A percentile compares a stretch with the other conserved stretches of the same genome.
Conservation (phyloP, 257 asterid genomes). For the Fraxinus pennsylvanica region DNA sequence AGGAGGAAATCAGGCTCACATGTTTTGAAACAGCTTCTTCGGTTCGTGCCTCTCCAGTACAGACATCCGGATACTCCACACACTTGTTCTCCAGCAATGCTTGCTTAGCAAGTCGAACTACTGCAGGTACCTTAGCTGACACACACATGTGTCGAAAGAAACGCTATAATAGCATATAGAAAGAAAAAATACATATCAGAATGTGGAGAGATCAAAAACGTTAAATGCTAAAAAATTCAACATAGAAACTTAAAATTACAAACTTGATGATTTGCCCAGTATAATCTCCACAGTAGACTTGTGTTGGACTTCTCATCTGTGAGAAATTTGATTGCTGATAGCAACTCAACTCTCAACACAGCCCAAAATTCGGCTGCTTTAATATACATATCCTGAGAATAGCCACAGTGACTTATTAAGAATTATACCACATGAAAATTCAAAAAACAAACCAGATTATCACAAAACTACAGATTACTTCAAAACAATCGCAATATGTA, state of each 20-base stretch:
- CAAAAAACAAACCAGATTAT: slow-evolving; percentile 12
- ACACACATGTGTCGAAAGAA: slow-evolving; percentile 95
- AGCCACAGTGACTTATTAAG: slow-evolving; percentile 16
- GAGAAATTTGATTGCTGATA: slow-evolving; percentile 66
- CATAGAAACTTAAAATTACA: slow-evolving; percentile 21
- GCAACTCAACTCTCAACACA: slow-evolving; percentile 77
- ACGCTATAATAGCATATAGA: slow-evolving; percentile 59
- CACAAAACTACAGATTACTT: slow-evolving; percentile 6
- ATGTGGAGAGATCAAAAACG: slow-evolving; percentile 7
- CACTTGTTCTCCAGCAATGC: slow-evolving; percentile 77
- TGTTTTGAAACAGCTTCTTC: slow-evolving; percentile 95
- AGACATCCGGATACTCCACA: no score
- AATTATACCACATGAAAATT: slow-evolving; percentile 21
- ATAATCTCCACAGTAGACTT: slow-evolving; percentile 89
- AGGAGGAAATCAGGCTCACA: slow-evolving; percentile 48
- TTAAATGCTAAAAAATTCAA: slow-evolving; percentile 11
- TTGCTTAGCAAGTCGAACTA: slow-evolving; percentile 74
- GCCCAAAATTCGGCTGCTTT: slow-evolving; percentile 96
- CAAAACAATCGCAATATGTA: not conserved
- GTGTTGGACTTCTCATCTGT: slow-evolving; percentile 61
- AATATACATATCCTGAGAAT: slow-evolving; percentile 76
- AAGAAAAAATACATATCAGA: slow-evolving; percentile 29
- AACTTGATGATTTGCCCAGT: slow-evolving; percentile 99
- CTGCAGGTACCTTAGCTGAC: slow-evolving; percentile 98
- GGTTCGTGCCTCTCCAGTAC: slow-evolving; percentile 98